phyloP scores from a whole-genome alignment of 2,329 filamentous ascomycete genomes.

The Fusarium sp. region DNA sequence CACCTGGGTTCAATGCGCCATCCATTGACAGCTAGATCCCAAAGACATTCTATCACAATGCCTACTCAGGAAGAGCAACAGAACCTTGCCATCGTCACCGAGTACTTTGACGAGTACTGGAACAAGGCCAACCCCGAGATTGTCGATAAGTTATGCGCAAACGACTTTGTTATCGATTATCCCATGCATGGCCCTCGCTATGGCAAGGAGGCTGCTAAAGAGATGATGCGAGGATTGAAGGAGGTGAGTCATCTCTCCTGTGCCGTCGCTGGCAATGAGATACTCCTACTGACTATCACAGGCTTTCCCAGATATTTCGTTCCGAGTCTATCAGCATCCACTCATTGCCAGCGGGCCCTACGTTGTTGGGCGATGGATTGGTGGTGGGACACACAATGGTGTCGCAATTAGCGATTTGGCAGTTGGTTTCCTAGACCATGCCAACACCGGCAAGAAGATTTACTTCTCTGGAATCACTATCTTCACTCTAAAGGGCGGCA shows the following conservation, averaged over 20 bases:
- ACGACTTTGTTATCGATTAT: neutral
- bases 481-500: neutral
- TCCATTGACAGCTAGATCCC: neutral
- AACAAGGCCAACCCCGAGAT: neutral
- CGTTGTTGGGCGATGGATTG: neutral
- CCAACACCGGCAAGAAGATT: conserved; percentile 33
- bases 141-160: neutral
- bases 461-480: neutral
- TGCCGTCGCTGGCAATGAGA: neutral
- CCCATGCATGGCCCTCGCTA: neutral
- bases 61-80: neutral
- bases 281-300: neutral
- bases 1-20: neutral
- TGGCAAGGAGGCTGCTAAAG: neutral
- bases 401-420: neutral
- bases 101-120: neutral
- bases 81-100: neutral
- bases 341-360: neutral
- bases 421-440: neutral
- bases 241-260: neutral
- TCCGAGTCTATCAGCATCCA: neutral
- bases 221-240: neutral
- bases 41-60: neutral
- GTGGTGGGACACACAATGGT: neutral
- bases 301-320: neutral